Conservation (phyloP, 2,329 filamentous ascomycete species). For the Acrocalymma vagum region DNA sequence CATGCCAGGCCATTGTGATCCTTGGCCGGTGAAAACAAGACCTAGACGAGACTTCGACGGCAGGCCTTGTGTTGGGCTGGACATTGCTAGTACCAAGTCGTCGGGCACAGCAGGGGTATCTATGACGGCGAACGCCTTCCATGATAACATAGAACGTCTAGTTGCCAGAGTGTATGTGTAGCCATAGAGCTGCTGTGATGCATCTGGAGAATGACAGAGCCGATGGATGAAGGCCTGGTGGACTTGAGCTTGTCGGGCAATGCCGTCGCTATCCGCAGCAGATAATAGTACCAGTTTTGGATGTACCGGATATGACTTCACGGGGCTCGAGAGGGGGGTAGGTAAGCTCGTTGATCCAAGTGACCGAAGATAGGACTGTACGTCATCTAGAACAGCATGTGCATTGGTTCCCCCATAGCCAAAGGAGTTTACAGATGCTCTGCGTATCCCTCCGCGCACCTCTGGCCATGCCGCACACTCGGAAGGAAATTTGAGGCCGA, state of each 20-base stretch:
- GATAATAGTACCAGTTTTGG: conserved; percentile 28
- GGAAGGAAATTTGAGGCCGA: conserved; percentile 17
- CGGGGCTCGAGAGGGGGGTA: background rate
- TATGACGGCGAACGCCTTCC: conserved; percentile 1
- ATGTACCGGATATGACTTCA: too few relatives aligned
- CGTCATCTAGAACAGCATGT: conserved; percentile 27
- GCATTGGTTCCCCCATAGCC: conserved; percentile 35
- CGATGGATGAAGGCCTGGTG: conserved; percentile 7
- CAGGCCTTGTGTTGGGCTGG: background rate
- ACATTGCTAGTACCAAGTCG: background rate
- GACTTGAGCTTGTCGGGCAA: conserved; percentile 6
- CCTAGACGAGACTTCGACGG: conserved; percentile 4
- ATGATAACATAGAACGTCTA: conserved; percentile 1
- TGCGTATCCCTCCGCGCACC: conserved; percentile 4
- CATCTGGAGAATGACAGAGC: too few relatives aligned
- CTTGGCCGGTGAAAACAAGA: conserved; percentile 54
- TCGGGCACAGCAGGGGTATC: too few relatives aligned
- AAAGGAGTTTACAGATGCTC: conserved; percentile 36
- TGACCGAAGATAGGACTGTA: conserved; percentile 11
- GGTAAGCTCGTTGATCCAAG: conserved; percentile 2
- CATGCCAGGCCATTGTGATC: conserved; percentile 54
- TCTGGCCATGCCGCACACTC: conserved; percentile 18
- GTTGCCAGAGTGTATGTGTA: background rate
- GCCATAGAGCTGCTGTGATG: too few relatives aligned
- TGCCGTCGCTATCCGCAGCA: conserved; percentile 15